Evolutionary conservation across 805 yeast species (phyloP).

Genomic region (Saccharomycopsis sp.): DNA sequence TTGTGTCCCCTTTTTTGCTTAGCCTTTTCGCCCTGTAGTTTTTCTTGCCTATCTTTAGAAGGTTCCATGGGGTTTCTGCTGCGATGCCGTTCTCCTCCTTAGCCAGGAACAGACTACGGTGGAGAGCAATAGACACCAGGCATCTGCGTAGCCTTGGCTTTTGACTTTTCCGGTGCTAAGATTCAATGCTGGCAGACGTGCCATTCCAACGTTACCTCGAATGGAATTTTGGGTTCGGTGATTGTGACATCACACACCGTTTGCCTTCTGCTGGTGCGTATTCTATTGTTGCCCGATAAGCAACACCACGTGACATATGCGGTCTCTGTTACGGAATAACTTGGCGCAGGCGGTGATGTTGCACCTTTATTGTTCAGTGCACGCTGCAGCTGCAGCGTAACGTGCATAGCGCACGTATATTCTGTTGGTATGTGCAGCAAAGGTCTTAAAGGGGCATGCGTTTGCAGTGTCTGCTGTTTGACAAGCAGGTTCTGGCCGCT

Average conservation of each 20-base stretch:
- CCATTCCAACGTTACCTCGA: too few relatives aligned
- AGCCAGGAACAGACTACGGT: not conserved
- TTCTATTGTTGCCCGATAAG: not conserved
- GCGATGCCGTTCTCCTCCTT: not conserved
- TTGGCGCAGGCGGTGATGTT: not conserved
- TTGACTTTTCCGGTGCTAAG: too few relatives aligned
- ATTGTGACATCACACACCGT: not conserved
- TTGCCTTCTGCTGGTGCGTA: not conserved
- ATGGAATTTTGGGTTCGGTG: too few relatives aligned
- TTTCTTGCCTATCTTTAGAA: not conserved
- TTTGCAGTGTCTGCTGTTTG: too few relatives aligned
- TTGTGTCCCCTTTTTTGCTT: not conserved
- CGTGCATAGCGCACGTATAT: too few relatives aligned
- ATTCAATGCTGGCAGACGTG: too few relatives aligned
- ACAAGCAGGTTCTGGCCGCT: too few relatives aligned
- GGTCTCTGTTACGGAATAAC: not conserved
- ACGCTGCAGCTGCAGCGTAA: too few relatives aligned
- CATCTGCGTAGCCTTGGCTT: too few relatives aligned
- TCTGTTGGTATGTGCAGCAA: too few relatives aligned
- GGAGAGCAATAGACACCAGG: too few relatives aligned
- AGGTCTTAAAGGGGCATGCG: too few relatives aligned
- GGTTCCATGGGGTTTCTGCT: not conserved
- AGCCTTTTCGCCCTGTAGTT: not conserved
- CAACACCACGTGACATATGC: not conserved
- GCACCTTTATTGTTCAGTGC: not conserved